phyloP scores from a whole-genome alignment of 2,329 filamentous ascomycete species.

The Chrysosporium keratinophilum region DNA sequence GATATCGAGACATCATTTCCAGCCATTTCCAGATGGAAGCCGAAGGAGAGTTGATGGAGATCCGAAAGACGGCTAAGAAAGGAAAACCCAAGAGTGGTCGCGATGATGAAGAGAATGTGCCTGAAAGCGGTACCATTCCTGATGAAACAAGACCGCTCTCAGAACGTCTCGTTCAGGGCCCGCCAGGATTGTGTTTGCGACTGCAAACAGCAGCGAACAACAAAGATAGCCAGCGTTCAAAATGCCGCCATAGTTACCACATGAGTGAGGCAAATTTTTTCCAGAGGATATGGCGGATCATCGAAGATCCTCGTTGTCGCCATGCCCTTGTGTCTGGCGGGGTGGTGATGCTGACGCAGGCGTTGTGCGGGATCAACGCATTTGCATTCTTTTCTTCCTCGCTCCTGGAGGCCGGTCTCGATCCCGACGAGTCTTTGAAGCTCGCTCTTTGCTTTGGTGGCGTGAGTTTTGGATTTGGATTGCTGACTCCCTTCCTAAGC shows the following conservation, averaged over 20 bases:
- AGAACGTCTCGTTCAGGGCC: constrained; percentile 2
- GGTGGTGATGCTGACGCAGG: constrained; percentile 5
- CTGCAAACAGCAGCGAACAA: not conserved
- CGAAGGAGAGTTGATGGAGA: constrained; percentile 10
- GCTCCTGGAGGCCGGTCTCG: not conserved
- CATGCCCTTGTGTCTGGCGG: constrained; percentile 8
- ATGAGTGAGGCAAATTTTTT: constrained; percentile 9
- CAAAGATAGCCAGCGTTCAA: not conserved
- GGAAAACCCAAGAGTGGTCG: not conserved
- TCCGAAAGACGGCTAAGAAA: not conserved
- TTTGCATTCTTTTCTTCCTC: constrained; percentile 10
- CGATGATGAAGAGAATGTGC: not conserved
- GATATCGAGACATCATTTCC: constrained; percentile 9
- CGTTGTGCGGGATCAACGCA: constrained; percentile 9
- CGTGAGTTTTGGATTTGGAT: constrained; percentile 8
- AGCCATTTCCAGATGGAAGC: constrained; percentile 13
- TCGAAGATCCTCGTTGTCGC: constrained; percentile 9
- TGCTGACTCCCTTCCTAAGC: constrained; percentile 8
- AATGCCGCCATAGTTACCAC: constrained; percentile 8
- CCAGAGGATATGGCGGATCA: not conserved
- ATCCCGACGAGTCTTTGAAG: not conserved
- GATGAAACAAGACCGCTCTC: constrained; percentile 8
- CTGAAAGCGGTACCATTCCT: not conserved
- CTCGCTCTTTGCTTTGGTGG: constrained; percentile 8
- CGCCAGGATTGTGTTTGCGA: constrained; percentile 3